These are phyloP conservation scores for Cicer pinnatifidum DNA, from an alignment of 306 rosid species.

Conservation along the genomic window DNA sequence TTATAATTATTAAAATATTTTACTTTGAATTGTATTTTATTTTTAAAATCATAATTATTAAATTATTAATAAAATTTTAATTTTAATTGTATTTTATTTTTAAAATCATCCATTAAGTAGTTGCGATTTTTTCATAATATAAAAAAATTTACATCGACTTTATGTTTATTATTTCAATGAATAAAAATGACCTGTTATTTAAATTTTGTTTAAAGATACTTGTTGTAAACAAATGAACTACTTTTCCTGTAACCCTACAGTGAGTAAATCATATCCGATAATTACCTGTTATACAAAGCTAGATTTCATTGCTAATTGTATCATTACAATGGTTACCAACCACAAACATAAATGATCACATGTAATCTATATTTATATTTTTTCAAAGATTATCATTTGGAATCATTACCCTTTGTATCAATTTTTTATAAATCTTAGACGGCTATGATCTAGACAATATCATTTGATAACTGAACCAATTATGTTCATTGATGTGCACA, in stretches of 20 bases:
- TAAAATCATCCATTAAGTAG: too few relatives aligned
- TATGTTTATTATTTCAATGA: too few relatives aligned
- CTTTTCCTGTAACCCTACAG: background rate
- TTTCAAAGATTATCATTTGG: constrained; percentile 39
- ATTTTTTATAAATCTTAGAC: constrained; percentile 22
- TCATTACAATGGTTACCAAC: constrained; percentile 42
- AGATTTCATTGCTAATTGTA: constrained; percentile 20
- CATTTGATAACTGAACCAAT: constrained; percentile 30
- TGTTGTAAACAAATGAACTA: background rate
- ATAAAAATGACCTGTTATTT: too few relatives aligned
- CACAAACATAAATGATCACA: constrained; percentile 41
- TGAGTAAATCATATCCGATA: constrained; percentile 7
- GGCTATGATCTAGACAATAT: constrained; percentile 32
- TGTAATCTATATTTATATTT: constrained; percentile 15
- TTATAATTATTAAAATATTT: too few relatives aligned
- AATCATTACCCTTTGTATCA: constrained; percentile 44
- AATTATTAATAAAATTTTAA: too few relatives aligned
- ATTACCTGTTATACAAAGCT: background rate
- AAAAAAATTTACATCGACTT: too few relatives aligned
- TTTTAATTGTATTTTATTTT: too few relatives aligned
- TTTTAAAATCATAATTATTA: too few relatives aligned
- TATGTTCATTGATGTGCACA: background rate
- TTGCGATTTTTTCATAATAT: too few relatives aligned
- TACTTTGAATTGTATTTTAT: too few relatives aligned
- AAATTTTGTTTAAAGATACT: background rate